phyloP scores from a whole-genome alignment of 2,329 filamentous ascomycete genomes.

The Talaromyces sp. region DNA sequence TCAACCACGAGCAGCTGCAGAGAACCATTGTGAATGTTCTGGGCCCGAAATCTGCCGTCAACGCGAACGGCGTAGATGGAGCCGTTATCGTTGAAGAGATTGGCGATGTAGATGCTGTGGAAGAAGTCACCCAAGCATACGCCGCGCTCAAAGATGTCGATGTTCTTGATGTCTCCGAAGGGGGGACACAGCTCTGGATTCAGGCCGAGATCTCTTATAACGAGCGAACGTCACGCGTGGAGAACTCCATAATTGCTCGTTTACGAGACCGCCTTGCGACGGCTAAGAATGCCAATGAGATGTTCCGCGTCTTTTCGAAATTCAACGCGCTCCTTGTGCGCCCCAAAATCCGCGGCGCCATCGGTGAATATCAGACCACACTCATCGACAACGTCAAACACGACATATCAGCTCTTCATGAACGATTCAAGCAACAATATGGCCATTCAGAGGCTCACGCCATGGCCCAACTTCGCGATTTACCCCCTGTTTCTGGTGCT shows the following conservation, averaged over 20 bases:
- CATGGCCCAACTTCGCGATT: constrained; percentile 94
- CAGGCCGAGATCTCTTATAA: constrained; percentile 95
- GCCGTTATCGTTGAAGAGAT: constrained; percentile 83
- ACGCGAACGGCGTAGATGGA: constrained; percentile 47
- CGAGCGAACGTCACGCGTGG: constrained; percentile 91
- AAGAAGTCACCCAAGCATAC: constrained; percentile 93
- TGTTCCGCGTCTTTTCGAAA: constrained; percentile 99
- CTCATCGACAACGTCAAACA: constrained; percentile 97
- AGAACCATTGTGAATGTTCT: constrained; percentile 96
- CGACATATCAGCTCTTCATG: constrained; percentile 87
- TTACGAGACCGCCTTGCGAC: constrained; percentile 88
- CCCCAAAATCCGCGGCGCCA: constrained; percentile 97
- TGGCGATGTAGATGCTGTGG: constrained; percentile 92
- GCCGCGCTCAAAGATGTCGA: constrained; percentile 92
- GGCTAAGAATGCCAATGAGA: constrained; percentile 96
- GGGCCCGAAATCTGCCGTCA: constrained; percentile 63
- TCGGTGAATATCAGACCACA: constrained; percentile 96
- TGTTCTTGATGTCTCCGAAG: constrained; percentile 82
- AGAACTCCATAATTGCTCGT: constrained; percentile 97
- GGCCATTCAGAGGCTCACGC: constrained; percentile 96
- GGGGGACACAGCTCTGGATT: constrained; percentile 88
- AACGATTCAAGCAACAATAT: constrained; percentile 98
- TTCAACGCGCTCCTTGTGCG: constrained; percentile 98
- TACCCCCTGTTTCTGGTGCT: constrained; percentile 91
- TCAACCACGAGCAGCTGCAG: constrained; percentile 96